A percentile compares a stretch with the other conserved stretches of the same genome.
These are phyloP conservation scores for Stemphylium beticola DNA, from an alignment of 2,329 filamentous ascomycete species.

Conservation along the genomic window DNA sequence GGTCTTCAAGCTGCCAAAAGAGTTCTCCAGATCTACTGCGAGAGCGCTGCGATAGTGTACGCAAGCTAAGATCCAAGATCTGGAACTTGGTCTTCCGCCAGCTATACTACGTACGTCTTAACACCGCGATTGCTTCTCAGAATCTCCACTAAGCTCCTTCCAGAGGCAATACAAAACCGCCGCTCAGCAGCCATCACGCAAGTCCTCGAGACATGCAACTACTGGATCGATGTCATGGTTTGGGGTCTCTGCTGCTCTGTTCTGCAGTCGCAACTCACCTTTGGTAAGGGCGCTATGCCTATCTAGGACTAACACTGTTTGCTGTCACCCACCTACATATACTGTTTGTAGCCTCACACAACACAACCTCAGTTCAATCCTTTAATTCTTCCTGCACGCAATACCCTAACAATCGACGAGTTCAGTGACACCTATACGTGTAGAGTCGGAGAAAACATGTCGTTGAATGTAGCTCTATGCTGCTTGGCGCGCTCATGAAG, in stretches of 20 bases:
- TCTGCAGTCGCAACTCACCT: too few species aligned
- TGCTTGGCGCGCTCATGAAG: slow-evolving; percentile 28
- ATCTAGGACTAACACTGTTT: too few species aligned
- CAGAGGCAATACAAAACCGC: not conserved
- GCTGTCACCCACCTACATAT: too few species aligned
- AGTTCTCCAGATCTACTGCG: slow-evolving; percentile 17
- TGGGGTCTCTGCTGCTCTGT: too few species aligned
- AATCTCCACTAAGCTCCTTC: not conserved
- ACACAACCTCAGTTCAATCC: too few species aligned
- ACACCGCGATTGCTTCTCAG: not conserved
- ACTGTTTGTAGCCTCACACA: too few species aligned
- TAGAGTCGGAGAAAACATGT: not conserved
- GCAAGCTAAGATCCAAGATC: slow-evolving; percentile 1
- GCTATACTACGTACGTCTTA: slow-evolving; percentile 9
- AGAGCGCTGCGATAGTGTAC: slow-evolving; percentile 2
- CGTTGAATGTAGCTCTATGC: slow-evolving; percentile 18
- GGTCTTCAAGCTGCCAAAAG: slow-evolving; percentile 21
- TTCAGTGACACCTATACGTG: not conserved
- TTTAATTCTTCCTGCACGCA: too few species aligned
- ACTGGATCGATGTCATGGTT: not conserved
- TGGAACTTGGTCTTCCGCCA: slow-evolving; percentile 17
- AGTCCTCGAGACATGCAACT: not conserved
- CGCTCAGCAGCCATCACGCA: not conserved
- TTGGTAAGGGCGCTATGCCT: too few species aligned
- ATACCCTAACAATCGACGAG: too few species aligned